These are phyloP conservation scores for Sporothrix variecibatus DNA, from an alignment of 2,329 filamentous ascomycete species.

Conservation along the genomic window DNA sequence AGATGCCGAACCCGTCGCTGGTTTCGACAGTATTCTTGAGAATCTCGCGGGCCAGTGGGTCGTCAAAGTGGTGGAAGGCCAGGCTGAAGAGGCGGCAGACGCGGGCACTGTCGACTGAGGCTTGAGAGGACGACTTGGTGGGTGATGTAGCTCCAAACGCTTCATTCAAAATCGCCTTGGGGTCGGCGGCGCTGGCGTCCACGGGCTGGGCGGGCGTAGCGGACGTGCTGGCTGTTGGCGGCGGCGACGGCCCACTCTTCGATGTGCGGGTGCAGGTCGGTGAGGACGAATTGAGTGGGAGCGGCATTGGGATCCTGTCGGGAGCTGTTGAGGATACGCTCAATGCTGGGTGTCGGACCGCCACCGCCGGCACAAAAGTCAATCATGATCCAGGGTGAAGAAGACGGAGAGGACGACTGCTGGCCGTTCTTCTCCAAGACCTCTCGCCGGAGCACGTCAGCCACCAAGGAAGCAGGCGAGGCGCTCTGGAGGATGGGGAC, in stretches of 20 bases:
- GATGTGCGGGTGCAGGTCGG: constrained; percentile 66
- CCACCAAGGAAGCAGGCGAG: constrained; percentile 63
- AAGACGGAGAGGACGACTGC: background rate
- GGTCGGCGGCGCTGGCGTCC: constrained; percentile 64
- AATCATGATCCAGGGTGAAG: constrained; percentile 59
- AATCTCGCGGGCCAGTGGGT: constrained; percentile 61
- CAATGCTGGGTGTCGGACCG: constrained; percentile 67
- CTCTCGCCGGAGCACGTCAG: constrained; percentile 50
- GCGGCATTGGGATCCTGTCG: background rate
- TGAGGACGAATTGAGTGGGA: constrained; percentile 58
- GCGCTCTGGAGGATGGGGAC: constrained; percentile 59
- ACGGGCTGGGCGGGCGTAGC: constrained; percentile 61
- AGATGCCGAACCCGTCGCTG: constrained; percentile 68
- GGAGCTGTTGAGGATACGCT: constrained; percentile 56
- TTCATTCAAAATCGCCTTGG: constrained; percentile 44
- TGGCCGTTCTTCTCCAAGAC: constrained; percentile 17
- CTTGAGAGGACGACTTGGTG: background rate
- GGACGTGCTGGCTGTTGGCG: constrained; percentile 56
- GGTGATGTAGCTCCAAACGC: constrained; percentile 18
- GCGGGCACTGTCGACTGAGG: background rate
- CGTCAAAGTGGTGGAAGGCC: constrained; percentile 76
- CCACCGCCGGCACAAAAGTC: constrained; percentile 78
- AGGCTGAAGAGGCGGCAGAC: constrained; percentile 72
- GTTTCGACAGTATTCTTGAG: constrained; percentile 65
- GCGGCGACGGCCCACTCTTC: constrained; percentile 59